These are phyloP conservation scores for Candida andamanensis DNA, from an alignment of 805 yeast genomes.

Conservation along the genomic window DNA sequence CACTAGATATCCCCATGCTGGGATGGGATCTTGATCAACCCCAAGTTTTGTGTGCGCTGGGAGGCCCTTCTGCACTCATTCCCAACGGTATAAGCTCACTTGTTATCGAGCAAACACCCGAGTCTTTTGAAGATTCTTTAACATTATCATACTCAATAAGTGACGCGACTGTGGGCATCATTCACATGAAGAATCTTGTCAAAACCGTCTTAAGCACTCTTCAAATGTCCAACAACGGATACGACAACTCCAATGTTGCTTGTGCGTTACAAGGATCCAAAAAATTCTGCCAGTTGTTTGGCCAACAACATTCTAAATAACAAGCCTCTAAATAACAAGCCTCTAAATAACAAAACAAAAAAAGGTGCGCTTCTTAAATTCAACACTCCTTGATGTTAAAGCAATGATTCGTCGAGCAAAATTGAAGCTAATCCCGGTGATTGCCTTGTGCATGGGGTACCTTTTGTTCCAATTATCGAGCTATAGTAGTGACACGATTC, in stretches of 20 bases:
- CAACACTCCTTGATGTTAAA: no score
- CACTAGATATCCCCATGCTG: slow-evolving; percentile 23
- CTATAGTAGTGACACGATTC: slow-evolving; percentile 3
- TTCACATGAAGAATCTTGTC: slow-evolving; percentile 31
- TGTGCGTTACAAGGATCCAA: slow-evolving; percentile 26
- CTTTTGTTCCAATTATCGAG: slow-evolving; percentile 4
- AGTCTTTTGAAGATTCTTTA: slow-evolving; percentile 19
- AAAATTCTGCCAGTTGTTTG: slow-evolving; percentile 24
- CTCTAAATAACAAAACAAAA: background rate
- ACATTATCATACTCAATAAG: slow-evolving; percentile 32
- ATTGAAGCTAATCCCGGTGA: no score
- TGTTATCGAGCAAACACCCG: slow-evolving; percentile 10
- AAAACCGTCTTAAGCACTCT: slow-evolving; percentile 13
- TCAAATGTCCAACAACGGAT: slow-evolving; percentile 6
- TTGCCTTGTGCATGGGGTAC: background rate
- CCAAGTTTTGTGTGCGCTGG: slow-evolving; percentile 17
- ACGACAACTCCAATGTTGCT: slow-evolving; percentile 21
- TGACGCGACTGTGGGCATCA: slow-evolving; percentile 30
- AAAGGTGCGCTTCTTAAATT: no score
- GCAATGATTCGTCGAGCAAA: no score
- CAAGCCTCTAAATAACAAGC: background rate
- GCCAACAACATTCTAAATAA: slow-evolving; percentile 8
- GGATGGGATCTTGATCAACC: slow-evolving; percentile 25
- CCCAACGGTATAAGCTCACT: slow-evolving; percentile 33
- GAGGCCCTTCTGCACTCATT: slow-evolving; percentile 24